These are phyloP conservation scores for Saccharum hybrid DNA, from an alignment of 202 grass and related monocot species.

Conservation along the genomic window DNA sequence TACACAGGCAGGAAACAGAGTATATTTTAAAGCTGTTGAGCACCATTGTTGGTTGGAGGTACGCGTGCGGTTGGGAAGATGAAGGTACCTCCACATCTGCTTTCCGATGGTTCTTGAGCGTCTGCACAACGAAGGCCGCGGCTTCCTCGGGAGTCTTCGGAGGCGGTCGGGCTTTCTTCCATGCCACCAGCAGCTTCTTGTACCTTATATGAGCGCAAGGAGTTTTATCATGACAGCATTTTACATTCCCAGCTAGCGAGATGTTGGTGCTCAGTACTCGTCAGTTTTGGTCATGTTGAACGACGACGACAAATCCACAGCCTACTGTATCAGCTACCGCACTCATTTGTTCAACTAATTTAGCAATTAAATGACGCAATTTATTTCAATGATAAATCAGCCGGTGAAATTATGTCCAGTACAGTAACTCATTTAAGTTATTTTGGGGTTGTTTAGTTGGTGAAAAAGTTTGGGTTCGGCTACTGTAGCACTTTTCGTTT, in stretches of 20 bases:
- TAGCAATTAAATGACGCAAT: neutral
- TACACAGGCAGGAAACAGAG: slow-evolving; percentile 1
- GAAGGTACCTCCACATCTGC: slow-evolving; percentile 77
- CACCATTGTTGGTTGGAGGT: neutral
- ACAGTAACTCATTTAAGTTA: neutral
- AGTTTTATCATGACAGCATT: neutral
- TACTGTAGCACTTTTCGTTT: no score
- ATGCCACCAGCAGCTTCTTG: slow-evolving; percentile 79
- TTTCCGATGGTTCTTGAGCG: slow-evolving; percentile 95
- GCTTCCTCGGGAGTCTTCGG: slow-evolving; percentile 85
- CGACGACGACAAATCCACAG: neutral
- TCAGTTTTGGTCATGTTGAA: neutral
- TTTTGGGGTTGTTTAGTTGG: no score
- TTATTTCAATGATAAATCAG: neutral
- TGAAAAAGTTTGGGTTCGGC: no score
- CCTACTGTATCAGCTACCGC: neutral
- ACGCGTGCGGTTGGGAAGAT: no score
- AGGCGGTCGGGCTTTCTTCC: slow-evolving; percentile 77
- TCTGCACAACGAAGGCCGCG: slow-evolving; percentile 63
- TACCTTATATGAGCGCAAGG: slow-evolving; percentile 57
- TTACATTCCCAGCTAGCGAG: neutral
- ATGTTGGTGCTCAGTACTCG: neutral
- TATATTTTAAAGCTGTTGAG: neutral
- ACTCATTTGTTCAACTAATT: neutral
- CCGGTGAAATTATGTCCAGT: neutral